Evolutionary conservation across 352 stramenopile species (phyloP), one percentile per base, ranked within the genome.

Genomic region (Phytophthora foliorum): DNA sequence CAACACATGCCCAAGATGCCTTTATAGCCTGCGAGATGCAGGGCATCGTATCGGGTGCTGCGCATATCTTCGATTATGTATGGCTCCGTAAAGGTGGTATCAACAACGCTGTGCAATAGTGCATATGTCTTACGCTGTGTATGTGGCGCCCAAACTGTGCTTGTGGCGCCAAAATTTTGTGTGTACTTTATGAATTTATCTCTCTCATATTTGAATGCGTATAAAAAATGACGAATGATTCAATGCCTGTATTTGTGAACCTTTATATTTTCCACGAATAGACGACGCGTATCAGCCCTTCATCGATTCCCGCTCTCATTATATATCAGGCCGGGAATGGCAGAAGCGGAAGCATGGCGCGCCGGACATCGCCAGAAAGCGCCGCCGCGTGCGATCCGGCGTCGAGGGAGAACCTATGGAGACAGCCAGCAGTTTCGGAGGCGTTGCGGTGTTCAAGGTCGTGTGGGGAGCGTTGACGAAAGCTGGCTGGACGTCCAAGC

Each of bases 381-480:
- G 27, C 53, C 53, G 39, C 9, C 38, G 53, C 13, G 27, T 19
- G 17, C 3, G 24, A 16, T 29, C 17, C 10, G 27, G n/a, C 27
- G 22, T 61, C 39, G 39, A 52, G 2, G 13, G 8, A 13, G n/a
- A 24, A 21, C 17, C 4, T n/a, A 4, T 16, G 17, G 25, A 61
- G 39, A 32, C 39, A 19, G 25, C 25, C 9, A 52, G 39, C 16
- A 32, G 38, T 60, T 17, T 60, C 5, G 53, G 53, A 16, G 24
- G 53, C n/a, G 24, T 51, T 61, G 39, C 9, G 6, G 39, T 42
- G 53, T 61, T 61, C 39, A 61, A 61, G n/a, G 16, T 16, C 4
- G 11, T 22, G 53, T 61, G 53, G 53, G 38, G 17, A 5, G 39
- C 53, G 25, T 19, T 61, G n/a, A 16, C 4, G 53, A 61, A 61